Evolutionary conservation across 2,329 filamentous ascomycete genomes (phyloP), one percentile per base, ranked within the genome.

Genomic region (Aspergillus sergii): DNA sequence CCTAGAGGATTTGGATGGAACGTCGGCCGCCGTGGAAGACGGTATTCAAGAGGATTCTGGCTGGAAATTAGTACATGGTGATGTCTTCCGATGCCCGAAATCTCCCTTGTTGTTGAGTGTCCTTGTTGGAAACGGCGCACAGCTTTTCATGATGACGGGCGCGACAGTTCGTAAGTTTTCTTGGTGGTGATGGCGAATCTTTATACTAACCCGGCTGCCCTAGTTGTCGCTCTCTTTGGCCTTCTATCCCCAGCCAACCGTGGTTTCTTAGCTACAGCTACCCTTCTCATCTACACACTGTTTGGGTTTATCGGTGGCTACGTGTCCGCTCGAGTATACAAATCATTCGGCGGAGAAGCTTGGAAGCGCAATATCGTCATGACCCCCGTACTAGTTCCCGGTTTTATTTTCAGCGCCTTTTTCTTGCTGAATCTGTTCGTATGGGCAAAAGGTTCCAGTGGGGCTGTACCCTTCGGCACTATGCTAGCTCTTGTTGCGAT

Each of bases 31-130:
- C 11, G 83, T 93, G 7, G 94, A 97, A 69, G 94, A 98, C 72
- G 94, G 94, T 39, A 92, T 98, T 0, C 94, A 97, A 77, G 95
- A 99, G 74, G 95, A 99, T 78, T 97, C 94, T 11, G 95, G 95
- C 65, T 99, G 95, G 95, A 99, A 99, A 80, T 82, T 99, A 55
- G 94, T 99, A 0, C 95, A 99, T 72, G 95, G 95, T 59, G 95
- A 99, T 77, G 94, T 98, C 36, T 99, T 99, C 85, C 91, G 95
- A 61, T 89, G 90, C 12, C 95, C 95, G 4, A 88, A 89, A 68
- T 89, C 91, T 64, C 91, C 94, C 1, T 85, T 99, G 32, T 83
- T 97, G 16, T 85, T 99, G 23, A 94, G 94, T 61, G 84, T 99
- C 8, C 85, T 99, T 66, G 85, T 97, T 48, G 95, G 95, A 63